These are phyloP conservation scores for Arabidopsis lyrata DNA, from an alignment of 441 rosid species.

Conservation along the genomic window DNA sequence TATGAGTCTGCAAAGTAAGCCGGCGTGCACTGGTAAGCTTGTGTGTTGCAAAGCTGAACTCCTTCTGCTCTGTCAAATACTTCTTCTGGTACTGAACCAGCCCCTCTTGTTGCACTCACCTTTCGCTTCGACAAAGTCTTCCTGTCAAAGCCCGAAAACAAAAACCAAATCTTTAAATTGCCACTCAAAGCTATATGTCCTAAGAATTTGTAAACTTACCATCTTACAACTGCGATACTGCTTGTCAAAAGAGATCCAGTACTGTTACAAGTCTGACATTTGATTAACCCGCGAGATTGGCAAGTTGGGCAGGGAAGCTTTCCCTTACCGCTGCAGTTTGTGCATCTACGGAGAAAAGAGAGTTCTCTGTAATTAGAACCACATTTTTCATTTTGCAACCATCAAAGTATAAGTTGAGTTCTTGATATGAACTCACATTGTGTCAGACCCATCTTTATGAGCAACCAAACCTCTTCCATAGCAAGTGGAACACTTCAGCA, in stretches of 20 bases:
- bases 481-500: constrained; percentile 70
- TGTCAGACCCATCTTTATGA: constrained; percentile 93
- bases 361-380: neutral
- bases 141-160: constrained; percentile 50
- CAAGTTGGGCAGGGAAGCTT: constrained; percentile 82
- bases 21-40: constrained; percentile 88
- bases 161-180: neutral
- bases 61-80: constrained; percentile 94
- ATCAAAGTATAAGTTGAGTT: constrained; percentile 15
- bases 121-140: constrained; percentile 80
- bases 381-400: constrained; percentile 5
- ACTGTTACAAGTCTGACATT: constrained; percentile 71
- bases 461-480: constrained; percentile 93
- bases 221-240: constrained; percentile 67
- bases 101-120: constrained; percentile 87
- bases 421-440: constrained; percentile 58
- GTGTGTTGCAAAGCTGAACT: constrained; percentile 90
- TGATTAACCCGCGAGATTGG: constrained; percentile 81
- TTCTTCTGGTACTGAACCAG: constrained; percentile 93
- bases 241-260: constrained; percentile 74
- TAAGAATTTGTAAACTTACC: constrained; percentile 52
- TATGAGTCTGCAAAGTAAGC: constrained; percentile 93
- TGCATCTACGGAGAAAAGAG: constrained; percentile 58
- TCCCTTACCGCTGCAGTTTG: constrained; percentile 80
- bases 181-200: neutral